These are phyloP conservation scores for Leccinum huronense DNA, from an alignment of 1,284 basidiomycete genomes.

Conservation along the genomic window DNA sequence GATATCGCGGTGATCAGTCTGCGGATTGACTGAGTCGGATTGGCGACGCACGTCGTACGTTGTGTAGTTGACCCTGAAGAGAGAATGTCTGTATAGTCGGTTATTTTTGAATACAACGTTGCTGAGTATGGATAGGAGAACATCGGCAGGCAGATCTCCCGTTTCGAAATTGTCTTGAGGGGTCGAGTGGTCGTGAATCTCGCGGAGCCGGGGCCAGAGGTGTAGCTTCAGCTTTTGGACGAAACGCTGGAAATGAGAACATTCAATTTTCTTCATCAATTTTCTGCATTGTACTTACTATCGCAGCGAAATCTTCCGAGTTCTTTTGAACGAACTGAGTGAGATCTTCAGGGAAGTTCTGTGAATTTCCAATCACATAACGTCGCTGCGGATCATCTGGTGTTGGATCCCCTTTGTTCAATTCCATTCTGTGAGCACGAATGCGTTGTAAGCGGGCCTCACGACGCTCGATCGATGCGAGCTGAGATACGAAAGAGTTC, in stretches of 20 bases:
- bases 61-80: neutral
- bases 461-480: neutral
- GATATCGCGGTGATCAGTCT: neutral
- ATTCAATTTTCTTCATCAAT: neutral
- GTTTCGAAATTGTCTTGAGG: neutral
- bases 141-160: neutral
- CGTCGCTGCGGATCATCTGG: neutral
- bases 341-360: neutral
- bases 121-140: neutral
- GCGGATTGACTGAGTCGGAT: neutral
- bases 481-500: neutral
- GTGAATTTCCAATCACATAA: conserved; percentile 1
- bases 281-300: neutral
- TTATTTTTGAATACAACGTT: neutral
- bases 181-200: neutral
- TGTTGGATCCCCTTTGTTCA: neutral
- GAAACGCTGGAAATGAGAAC: neutral
- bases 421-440: neutral
- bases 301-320: neutral
- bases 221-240: neutral
- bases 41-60: neutral
- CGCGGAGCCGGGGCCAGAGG: neutral
- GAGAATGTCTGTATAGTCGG: neutral
- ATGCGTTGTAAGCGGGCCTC: neutral
- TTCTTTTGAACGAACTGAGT: neutral